Percentiles rank a stretch among this genome's conserved stretches.
Evolutionary conservation across 495 filamentous ascomycete genomes (phyloP).

Genomic region (Xylaria venustula): DNA sequence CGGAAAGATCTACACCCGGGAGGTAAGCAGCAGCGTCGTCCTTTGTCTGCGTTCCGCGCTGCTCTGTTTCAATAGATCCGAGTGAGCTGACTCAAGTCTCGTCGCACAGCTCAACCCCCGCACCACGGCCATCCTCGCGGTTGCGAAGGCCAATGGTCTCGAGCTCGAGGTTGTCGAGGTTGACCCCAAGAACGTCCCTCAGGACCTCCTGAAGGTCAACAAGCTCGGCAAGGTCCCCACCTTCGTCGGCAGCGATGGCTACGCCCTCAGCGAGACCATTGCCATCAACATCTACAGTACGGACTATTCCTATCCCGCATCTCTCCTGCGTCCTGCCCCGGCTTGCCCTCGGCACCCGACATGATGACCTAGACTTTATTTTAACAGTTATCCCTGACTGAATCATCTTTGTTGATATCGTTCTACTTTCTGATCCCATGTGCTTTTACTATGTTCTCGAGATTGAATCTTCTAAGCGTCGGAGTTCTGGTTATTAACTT

Average conservation of each 20-base stretch:
- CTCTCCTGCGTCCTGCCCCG: not conserved
- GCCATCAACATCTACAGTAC: constrained; percentile 97
- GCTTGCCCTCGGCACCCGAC: constrained; percentile 27
- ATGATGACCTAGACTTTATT: constrained; percentile 76
- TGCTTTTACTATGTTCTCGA: not conserved
- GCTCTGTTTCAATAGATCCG: constrained; percentile 12
- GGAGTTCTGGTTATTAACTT: constrained; percentile 32
- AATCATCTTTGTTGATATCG: constrained; percentile 78
- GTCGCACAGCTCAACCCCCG: constrained; percentile 75
- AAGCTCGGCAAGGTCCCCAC: constrained; percentile 86
- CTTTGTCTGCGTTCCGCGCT: not conserved
- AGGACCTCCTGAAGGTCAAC: constrained; percentile 82
- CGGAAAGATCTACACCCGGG: constrained; percentile 90
- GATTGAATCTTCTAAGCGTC: not conserved
- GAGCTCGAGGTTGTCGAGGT: constrained; percentile 80
- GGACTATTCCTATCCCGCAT: constrained; percentile 39
- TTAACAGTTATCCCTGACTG: constrained; percentile 99
- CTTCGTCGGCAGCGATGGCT: constrained; percentile 92
- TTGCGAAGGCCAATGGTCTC: constrained; percentile 93
- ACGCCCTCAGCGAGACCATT: constrained; percentile 80
- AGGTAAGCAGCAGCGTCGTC: constrained; percentile 55
- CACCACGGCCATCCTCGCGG: constrained; percentile 80
- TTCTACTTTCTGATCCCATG: constrained; percentile 55
- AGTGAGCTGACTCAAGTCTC: constrained; percentile 27
- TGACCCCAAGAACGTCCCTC: constrained; percentile 56